phyloP scores from a whole-genome alignment of 352 stramenopile species.

The Phytophthora pini region DNA sequence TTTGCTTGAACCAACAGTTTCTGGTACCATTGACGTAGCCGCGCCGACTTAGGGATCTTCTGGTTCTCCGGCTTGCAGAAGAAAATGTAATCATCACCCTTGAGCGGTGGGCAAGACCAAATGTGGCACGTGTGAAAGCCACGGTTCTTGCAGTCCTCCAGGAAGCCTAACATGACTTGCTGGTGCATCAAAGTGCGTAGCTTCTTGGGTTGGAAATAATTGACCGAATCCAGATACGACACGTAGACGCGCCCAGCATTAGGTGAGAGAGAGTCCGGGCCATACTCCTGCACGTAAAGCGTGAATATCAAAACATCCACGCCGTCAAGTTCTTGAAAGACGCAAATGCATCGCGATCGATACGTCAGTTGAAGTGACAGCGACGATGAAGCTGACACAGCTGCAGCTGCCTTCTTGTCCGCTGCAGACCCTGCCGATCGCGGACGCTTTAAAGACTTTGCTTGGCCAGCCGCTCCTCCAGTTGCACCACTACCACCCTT shows the following conservation, averaged over 20 bases:
- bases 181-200: constrained; percentile 89
- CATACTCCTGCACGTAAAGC: constrained; percentile 91
- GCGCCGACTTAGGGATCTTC: constrained; percentile 89
- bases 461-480: constrained; percentile 26
- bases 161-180: constrained; percentile 88
- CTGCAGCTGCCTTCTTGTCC: constrained; percentile 28
- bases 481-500: constrained; percentile 34
- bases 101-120: constrained; percentile 90
- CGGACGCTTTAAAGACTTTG: constrained; percentile 80
- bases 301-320: constrained; percentile 91
- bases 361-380: constrained; percentile 82
- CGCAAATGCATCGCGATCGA: constrained; percentile 88
- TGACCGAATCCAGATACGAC: constrained; percentile 90
- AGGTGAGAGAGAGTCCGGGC: constrained; percentile 67
- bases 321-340: constrained; percentile 90
- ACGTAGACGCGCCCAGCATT: constrained; percentile 89
- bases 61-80: constrained; percentile 92
- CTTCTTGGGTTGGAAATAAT: constrained; percentile 92
- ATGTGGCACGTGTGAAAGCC: constrained; percentile 90
- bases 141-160: constrained; percentile 88
- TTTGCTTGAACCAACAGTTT: constrained; percentile 84
- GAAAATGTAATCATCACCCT: constrained; percentile 92
- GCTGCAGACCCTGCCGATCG: constrained; percentile 31
- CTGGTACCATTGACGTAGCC: constrained; percentile 89
- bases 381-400: constrained; percentile 20